These are phyloP conservation scores for Diaporthe velutina DNA, from an alignment of 2,329 filamentous ascomycete species.

Conservation along the genomic window DNA sequence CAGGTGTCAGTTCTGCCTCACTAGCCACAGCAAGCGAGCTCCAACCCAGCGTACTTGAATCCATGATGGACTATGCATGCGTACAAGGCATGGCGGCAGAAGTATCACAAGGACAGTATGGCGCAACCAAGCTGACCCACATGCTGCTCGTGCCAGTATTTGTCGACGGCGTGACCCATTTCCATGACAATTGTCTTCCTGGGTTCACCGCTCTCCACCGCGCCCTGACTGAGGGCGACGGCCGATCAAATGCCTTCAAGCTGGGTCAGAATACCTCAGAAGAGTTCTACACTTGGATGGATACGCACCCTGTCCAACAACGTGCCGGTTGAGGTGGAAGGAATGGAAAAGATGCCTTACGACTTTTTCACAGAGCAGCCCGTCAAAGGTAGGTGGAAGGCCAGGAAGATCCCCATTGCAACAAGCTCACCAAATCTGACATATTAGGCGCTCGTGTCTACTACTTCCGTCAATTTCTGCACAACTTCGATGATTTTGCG, in stretches of 20 bases:
- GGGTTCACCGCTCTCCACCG: constrained; percentile 7
- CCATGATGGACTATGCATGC: constrained; percentile 8
- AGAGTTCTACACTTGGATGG: constrained; percentile 8
- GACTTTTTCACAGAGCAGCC: constrained; percentile 41
- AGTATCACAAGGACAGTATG: background rate
- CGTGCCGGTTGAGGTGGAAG: constrained; percentile 41
- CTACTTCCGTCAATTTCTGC: constrained; percentile 48
- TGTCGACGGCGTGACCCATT: background rate
- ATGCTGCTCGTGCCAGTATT: background rate
- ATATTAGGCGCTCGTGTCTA: constrained; percentile 43
- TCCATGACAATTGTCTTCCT: constrained; percentile 10
- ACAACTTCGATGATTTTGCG: constrained; percentile 44
- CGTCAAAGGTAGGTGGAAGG: constrained; percentile 42
- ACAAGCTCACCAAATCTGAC: background rate
- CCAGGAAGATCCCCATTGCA: background rate
- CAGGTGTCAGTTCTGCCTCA: background rate
- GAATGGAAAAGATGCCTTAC: constrained; percentile 45
- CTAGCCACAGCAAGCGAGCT: background rate
- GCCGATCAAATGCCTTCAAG: background rate
- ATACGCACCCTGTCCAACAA: constrained; percentile 36
- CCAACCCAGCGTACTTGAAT: background rate
- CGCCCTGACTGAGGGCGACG: background rate
- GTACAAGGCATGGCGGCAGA: background rate
- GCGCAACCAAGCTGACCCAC: background rate
- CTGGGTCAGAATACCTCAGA: constrained; percentile 4